phyloP scores from a whole-genome alignment of 805 yeast species.

The Teunomyces tritomae region DNA sequence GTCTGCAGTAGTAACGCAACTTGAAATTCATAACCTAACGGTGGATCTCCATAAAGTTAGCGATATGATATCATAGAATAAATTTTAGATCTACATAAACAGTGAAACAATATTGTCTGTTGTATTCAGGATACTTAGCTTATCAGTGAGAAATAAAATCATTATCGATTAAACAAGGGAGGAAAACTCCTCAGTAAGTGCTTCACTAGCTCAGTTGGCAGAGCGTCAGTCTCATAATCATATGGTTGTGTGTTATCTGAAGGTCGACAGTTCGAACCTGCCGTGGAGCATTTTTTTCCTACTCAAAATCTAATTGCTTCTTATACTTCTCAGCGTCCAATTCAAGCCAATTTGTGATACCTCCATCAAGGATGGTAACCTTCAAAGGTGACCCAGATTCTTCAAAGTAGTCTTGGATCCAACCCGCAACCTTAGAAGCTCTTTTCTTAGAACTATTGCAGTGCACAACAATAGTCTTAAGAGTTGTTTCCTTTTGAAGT shows the following conservation, averaged over 20 bases:
- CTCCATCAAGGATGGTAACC: slow-evolving; percentile 20
- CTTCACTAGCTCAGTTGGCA: slow-evolving; percentile 17
- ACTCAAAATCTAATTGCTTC: not conserved
- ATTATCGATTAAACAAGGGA: not conserved
- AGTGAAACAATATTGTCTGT: no score
- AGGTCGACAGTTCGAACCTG: slow-evolving; percentile 42
- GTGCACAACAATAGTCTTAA: slow-evolving; percentile 16
- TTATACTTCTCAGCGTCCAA: slow-evolving; percentile 7
- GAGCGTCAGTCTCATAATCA: slow-evolving; percentile 16
- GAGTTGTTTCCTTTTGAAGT: slow-evolving; percentile 8
- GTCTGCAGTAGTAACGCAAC: not conserved
- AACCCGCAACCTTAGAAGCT: slow-evolving; percentile 20
- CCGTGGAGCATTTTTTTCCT: slow-evolving; percentile 30
- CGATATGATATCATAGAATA: slow-evolving; percentile 1
- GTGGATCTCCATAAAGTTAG: slow-evolving; percentile 1
- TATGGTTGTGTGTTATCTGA: slow-evolving; percentile 23
- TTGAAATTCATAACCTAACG: not conserved
- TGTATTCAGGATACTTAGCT: not conserved
- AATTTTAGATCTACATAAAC: not conserved
- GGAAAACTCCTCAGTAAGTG: slow-evolving; percentile 1
- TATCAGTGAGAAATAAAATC: not conserved
- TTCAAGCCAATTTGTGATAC: slow-evolving; percentile 22
- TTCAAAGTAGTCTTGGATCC: slow-evolving; percentile 19
- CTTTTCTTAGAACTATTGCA: slow-evolving; percentile 21
- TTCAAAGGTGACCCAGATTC: slow-evolving; percentile 12